Conservation (phyloP, 2,329 filamentous ascomycete genomes). For the Parastagonospora nodorum region DNA sequence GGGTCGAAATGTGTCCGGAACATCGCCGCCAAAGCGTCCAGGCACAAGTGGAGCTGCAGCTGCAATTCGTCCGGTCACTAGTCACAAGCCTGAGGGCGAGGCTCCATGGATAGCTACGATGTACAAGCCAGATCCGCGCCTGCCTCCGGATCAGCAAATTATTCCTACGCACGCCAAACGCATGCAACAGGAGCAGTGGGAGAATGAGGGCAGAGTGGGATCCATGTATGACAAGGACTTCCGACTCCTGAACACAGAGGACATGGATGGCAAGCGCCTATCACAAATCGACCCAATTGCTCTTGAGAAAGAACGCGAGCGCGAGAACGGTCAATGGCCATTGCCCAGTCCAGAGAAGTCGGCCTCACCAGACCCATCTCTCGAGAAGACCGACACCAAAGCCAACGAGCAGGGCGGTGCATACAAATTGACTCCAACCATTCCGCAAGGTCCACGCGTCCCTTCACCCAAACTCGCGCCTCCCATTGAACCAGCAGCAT, state of each 20-base stretch:
- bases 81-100: slow-evolving; percentile 84
- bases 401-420: slow-evolving; percentile 47
- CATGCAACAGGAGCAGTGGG: slow-evolving; percentile 94
- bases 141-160: slow-evolving; percentile 94
- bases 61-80: slow-evolving; percentile 59
- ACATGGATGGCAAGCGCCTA: slow-evolving; percentile 46
- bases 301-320: slow-evolving; percentile 28
- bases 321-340: slow-evolving; percentile 41
- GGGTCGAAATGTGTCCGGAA: slow-evolving; percentile 33
- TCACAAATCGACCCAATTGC: slow-evolving; percentile 39
- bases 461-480: slow-evolving; percentile 32
- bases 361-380: slow-evolving; percentile 6
- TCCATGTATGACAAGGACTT: slow-evolving; percentile 87
- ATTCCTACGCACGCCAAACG: slow-evolving; percentile 90
- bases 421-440: slow-evolving; percentile 55
- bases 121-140: slow-evolving; percentile 91
- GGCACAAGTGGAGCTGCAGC: slow-evolving; percentile 64
- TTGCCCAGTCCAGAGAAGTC: slow-evolving; percentile 38
- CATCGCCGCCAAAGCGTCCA: slow-evolving; percentile 60
- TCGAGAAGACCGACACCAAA: slow-evolving; percentile 29
- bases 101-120: slow-evolving; percentile 94
- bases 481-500: slow-evolving; percentile 20
- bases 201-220: slow-evolving; percentile 85
- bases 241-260: slow-evolving; percentile 73
- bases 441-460: slow-evolving; percentile 40